Evolutionary conservation across 257 asterid species (phyloP).

Genomic region (Scutellaria galericulata): DNA sequence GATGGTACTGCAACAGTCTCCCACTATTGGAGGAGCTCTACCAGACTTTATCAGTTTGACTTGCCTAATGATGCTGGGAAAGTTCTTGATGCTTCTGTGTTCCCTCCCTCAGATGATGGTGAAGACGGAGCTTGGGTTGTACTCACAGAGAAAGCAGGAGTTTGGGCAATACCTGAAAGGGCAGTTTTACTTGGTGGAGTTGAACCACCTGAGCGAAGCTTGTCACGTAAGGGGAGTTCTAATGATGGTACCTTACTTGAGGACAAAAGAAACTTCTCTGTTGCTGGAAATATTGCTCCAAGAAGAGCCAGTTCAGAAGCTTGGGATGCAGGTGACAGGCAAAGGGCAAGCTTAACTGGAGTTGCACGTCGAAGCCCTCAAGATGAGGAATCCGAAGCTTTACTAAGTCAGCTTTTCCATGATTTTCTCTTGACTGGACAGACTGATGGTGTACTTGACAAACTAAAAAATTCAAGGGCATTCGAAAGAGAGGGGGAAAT

Average conservation of each 20-base stretch:
- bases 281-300: slow-evolving; percentile 67
- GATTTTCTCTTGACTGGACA: slow-evolving; percentile 82
- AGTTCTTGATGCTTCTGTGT: slow-evolving; percentile 90
- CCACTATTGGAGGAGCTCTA: slow-evolving; percentile 84
- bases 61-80: slow-evolving; percentile 93
- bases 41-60: slow-evolving; percentile 90
- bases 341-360: slow-evolving; percentile 62
- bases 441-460: slow-evolving; percentile 74
- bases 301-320: slow-evolving; percentile 86
- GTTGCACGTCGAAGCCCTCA: slow-evolving; percentile 69
- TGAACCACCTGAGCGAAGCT: slow-evolving; percentile 94
- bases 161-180: slow-evolving; percentile 97
- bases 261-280: slow-evolving; percentile 62
- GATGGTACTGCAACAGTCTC: slow-evolving; percentile 99
- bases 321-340: slow-evolving; percentile 81
- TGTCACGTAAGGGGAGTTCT: slow-evolving; percentile 92
- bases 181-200: slow-evolving; percentile 92
- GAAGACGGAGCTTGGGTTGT: slow-evolving; percentile 94
- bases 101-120: slow-evolving; percentile 71
- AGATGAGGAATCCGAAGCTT: slow-evolving; percentile 93
- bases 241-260: slow-evolving; percentile 70
- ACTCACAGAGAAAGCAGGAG: slow-evolving; percentile 94
- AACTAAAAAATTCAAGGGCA: slow-evolving; percentile 70
- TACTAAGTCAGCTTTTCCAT: slow-evolving; percentile 81
- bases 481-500: slow-evolving; percentile 93